Conservation (phyloP, 768 basidiomycete genomes). For the Psilocybe sp. region DNA sequence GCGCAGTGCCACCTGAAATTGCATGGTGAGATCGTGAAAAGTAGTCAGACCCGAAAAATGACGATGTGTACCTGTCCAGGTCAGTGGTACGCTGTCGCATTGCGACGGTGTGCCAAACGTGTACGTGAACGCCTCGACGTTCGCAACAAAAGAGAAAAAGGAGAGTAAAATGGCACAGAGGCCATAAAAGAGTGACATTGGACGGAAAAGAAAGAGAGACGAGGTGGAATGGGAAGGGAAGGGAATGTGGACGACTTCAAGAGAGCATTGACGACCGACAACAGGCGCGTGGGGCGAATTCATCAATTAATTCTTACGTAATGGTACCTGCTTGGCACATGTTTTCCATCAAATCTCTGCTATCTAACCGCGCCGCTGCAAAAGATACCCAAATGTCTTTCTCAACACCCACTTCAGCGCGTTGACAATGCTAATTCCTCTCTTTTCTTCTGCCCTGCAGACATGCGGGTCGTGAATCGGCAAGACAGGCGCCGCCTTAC, state of each 20-base stretch:
- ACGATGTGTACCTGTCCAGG: slow-evolving; percentile 55
- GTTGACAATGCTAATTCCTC: slow-evolving; percentile 5
- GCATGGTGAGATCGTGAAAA: slow-evolving; percentile 4
- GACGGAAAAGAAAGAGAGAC: slow-evolving; percentile 10
- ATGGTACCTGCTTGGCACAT: neutral
- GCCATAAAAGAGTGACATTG: slow-evolving; percentile 18
- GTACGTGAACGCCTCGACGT: slow-evolving; percentile 45
- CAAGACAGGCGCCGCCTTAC: neutral
- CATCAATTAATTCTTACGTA: slow-evolving; percentile 8
- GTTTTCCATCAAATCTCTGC: neutral
- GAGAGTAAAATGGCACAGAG: slow-evolving; percentile 15
- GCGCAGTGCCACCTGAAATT: slow-evolving; percentile 53
- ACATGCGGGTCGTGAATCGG: slow-evolving; percentile 8
- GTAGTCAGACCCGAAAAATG: neutral
- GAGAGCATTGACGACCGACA: no score
- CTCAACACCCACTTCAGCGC: slow-evolving; percentile 13
- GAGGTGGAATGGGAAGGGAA: slow-evolving; percentile 8
- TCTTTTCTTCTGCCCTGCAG: neutral
- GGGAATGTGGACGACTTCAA: slow-evolving; percentile 1
- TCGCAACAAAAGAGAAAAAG: slow-evolving; percentile 20
- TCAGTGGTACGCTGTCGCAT: slow-evolving; percentile 60
- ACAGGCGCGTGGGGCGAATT: neutral
- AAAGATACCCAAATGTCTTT: slow-evolving; percentile 10
- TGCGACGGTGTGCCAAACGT: slow-evolving; percentile 41
- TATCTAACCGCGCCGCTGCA: slow-evolving; percentile 9